Evolutionary conservation across 2,329 filamentous ascomycete genomes (phyloP).

Genomic region (Alternaria angustiovoidea): DNA sequence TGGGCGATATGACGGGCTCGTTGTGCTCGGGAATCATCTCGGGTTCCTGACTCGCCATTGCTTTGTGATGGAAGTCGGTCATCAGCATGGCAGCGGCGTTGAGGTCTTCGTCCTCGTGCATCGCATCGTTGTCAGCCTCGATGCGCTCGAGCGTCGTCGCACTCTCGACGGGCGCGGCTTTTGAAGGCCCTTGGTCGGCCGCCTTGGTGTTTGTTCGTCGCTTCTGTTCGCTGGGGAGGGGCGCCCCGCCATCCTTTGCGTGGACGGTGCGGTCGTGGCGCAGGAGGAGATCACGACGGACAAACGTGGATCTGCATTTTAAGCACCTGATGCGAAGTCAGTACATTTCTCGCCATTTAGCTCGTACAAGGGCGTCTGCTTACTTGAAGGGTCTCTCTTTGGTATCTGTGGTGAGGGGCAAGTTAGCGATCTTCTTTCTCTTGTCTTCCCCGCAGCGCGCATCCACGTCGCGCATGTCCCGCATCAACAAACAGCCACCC

Average conservation of each 20-base stretch:
- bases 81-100: conserved; percentile 99
- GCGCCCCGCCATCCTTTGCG: conserved; percentile 94
- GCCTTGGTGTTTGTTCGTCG: conserved; percentile 76
- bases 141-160: conserved; percentile 90
- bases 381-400: conserved; percentile 98
- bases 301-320: conserved; percentile 98
- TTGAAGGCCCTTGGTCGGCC: conserved; percentile 66
- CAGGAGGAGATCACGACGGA: conserved; percentile 93
- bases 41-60: conserved; percentile 74
- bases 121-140: conserved; percentile 85
- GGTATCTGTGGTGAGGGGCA: conserved; percentile 72
- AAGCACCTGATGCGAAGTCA: conserved; percentile 53
- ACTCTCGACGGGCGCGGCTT: conserved; percentile 81
- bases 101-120: conserved; percentile 89
- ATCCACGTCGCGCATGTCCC: conserved; percentile 40
- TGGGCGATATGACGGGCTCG: conserved; percentile 76
- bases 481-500: conserved; percentile 47
- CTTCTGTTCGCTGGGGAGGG: conserved; percentile 93
- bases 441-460: conserved; percentile 47
- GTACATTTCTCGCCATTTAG: no score
- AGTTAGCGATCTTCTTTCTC: conserved; percentile 42
- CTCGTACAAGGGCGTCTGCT: not conserved
- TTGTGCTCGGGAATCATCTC: conserved; percentile 62
- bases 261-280: conserved; percentile 98
- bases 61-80: conserved; percentile 97